phyloP scores from a whole-genome alignment of 2,329 filamentous ascomycete species.

The Trichoderma atrobrunneum region DNA sequence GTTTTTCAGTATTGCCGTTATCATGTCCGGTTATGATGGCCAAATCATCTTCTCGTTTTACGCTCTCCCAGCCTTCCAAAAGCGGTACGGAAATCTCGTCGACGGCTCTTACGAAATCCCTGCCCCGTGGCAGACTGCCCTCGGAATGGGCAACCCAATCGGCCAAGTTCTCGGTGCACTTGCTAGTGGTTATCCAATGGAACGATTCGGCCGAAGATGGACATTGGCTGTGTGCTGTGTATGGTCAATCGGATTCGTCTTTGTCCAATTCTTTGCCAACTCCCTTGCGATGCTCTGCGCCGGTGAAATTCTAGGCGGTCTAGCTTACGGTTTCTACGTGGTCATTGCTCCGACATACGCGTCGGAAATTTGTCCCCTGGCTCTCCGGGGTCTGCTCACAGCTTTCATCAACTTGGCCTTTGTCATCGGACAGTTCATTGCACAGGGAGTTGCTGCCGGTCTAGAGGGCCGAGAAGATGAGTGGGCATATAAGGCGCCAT shows the following conservation, averaged over 20 bases:
- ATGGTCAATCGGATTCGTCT: constrained; percentile 52
- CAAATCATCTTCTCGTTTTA: constrained; percentile 41
- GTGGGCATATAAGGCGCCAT: constrained; percentile 43
- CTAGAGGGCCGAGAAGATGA: constrained; percentile 40
- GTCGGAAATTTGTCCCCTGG: constrained; percentile 58
- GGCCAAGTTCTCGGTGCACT: constrained; percentile 47
- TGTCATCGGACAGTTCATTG: constrained; percentile 59
- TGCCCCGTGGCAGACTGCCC: constrained; percentile 48
- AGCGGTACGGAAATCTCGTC: constrained; percentile 31
- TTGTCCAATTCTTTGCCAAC: constrained; percentile 61
- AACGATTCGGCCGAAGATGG: constrained; percentile 43
- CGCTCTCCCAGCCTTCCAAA: constrained; percentile 33
- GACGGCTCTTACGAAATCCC: constrained; percentile 44
- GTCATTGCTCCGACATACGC: constrained; percentile 59
- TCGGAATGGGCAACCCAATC: constrained; percentile 44
- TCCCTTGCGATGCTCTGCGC: constrained; percentile 55
- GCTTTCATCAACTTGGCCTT: constrained; percentile 62
- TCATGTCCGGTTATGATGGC: constrained; percentile 36
- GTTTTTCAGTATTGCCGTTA: constrained; percentile 30
- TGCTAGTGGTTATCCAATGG: constrained; percentile 29
- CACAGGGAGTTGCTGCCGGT: constrained; percentile 45
- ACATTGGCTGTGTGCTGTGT: constrained; percentile 45
- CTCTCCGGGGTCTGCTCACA: constrained; percentile 56
- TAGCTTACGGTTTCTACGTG: constrained; percentile 60
- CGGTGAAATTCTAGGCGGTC: constrained; percentile 59